Evolutionary conservation across 2,329 filamentous ascomycete species (phyloP).

Genomic region (Ascochyta lentis): DNA sequence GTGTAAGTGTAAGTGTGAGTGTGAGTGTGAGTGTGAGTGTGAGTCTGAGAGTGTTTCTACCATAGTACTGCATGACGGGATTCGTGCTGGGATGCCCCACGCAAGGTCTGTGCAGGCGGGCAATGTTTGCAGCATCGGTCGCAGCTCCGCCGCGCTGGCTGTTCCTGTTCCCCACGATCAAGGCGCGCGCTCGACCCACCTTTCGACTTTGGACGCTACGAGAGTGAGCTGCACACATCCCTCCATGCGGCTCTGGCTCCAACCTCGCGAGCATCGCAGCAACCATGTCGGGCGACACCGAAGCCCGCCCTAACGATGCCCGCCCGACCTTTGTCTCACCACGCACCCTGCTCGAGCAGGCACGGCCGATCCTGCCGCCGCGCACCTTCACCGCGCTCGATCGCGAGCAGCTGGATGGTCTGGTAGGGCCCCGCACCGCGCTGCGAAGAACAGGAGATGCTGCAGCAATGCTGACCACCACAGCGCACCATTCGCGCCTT

Average conservation of each 20-base stretch:
- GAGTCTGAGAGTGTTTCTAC: too few species aligned
- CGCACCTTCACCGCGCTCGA: conserved; percentile 67
- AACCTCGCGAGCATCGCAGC: conserved; percentile 39
- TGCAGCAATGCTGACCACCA: conserved; percentile 19
- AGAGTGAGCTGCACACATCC: conserved; percentile 21
- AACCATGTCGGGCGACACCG: conserved; percentile 47
- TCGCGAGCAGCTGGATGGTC: conserved; percentile 77
- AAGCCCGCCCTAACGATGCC: conserved; percentile 22
- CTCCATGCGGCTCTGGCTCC: conserved; percentile 46
- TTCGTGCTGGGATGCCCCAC: conserved; percentile 14
- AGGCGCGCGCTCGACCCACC: conserved; percentile 15
- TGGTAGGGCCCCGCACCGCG: conserved; percentile 62
- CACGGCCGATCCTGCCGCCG: conserved; percentile 31
- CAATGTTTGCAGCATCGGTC: conserved; percentile 3
- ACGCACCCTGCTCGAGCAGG: conserved; percentile 40
- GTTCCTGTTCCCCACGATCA: conserved; percentile 12
- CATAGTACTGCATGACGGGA: too few species aligned
- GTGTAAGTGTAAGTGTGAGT: too few species aligned
- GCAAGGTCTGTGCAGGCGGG: conserved; percentile 3
- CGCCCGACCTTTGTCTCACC: conserved; percentile 36
- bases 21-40: too few species aligned
- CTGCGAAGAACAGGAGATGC: neutral
- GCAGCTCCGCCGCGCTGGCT: conserved; percentile 7
- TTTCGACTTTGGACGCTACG: conserved; percentile 21
- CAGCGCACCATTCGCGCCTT: conserved; percentile 90